Evolutionary conservation across 306 rosid species (phyloP), one percentile per base, ranked within the genome.

Genomic region (Styphnolobium japonicum): DNA sequence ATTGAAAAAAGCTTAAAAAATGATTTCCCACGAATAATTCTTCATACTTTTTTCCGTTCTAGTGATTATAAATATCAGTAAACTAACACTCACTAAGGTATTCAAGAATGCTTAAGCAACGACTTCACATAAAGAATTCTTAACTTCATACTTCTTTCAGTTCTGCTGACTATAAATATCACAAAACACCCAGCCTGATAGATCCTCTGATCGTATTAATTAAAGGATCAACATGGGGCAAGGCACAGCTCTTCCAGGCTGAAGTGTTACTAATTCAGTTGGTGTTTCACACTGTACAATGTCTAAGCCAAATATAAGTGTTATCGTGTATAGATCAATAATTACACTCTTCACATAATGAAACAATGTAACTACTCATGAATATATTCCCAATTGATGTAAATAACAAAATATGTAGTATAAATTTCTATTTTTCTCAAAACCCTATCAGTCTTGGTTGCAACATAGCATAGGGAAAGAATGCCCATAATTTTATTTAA

Each of bases 161-260:
- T 43, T 49, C 29, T 7, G 12, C 49, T 42, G 14, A 78, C 55
- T 67, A 67, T 52, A 49, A 27, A 49, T 51, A 65, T 25, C 46
- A 27, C 23, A 53, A 67, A 29, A 22, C 33, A 82, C 68, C 53
- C 45, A 73, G 22, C 71, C 46, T 67, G 37, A 16, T 80, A 43
- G 65, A 21, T 51, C 40, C 23, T 62, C 15, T 25, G 49, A 67
- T 43, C 55, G 46, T 37, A 37, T 25, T 49, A 60, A 22, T 1
- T 8, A 62, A 56, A 56, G 40, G 39, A 73, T 23, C 9, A 56
- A 31, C 62, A 18, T 31, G 40, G 61, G 37, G 29, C 55, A 64
- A 5, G 56, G 40, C 31, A 76, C 15, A 21, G 25, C 51, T 62
- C 45, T 29, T 48, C 23, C 63, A 63, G n/a, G 49, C n/a, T 45